Base-by-base conservation (phyloP, 805 yeast genomes). In the Zygosaccharomyces rouxii region DNA sequence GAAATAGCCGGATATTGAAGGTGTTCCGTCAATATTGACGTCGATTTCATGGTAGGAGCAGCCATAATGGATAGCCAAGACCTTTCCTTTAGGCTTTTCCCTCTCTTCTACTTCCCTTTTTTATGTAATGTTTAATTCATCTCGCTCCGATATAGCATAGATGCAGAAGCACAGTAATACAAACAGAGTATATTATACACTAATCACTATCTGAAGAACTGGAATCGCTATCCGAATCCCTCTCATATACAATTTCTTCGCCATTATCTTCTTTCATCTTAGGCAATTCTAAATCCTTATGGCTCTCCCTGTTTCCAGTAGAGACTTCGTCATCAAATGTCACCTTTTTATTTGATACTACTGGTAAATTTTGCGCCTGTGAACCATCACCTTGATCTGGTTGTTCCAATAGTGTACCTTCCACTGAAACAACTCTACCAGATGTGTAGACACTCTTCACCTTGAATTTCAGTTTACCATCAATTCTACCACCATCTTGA, bases 1-100 rank as follows among this genome's bases (percentile, higher is more conserved):
- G 90, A 79, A 7, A 89, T 76, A 0, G 97, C 96, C 6, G 94
- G 86, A 59, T 78, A 87, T 30, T 87, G 96, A 30, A 90, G 70
- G 62, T 89, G 96, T 67, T 89, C 97, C 1, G 96, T 86, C 44
- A 90, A 72, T 14, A 89, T 57, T 38, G 77, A 73, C 7, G 78
- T 75, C 1, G 78, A 60, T 22, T 60, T 59, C 54, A 69, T 52
- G 21, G 66, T 67, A 2, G 74, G 71, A 3, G 68, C 70, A 5
- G 70, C 57, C 73, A 69, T 69, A 16, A 5, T 31, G 21, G 18
- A 9, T n/a, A 18, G 35, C 21, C 7, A n/a, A 31, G 16, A 5
- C 35, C 21, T 5, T 40, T 29, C 10, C 18, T 19, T 29, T 28
- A 21, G 18, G 18, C 25, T 39, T 21, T 23, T 23, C n/a, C 16